Conservation (phyloP, 768 basidiomycete species). For the Termitomyces sp. region DNA sequence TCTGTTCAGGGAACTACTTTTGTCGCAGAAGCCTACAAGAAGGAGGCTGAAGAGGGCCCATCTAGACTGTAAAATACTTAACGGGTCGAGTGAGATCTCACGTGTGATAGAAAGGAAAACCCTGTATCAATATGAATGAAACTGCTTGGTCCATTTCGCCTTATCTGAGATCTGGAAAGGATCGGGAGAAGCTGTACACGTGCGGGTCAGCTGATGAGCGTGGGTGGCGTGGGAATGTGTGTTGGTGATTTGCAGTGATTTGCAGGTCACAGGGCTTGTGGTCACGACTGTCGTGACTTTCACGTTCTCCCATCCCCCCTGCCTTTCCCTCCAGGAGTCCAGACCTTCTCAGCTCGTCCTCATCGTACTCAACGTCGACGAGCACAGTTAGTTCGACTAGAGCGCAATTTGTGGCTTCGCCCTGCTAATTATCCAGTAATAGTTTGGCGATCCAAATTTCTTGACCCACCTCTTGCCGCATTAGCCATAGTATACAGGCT, state of each 20-base stretch:
- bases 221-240: constrained; percentile 24
- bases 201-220: constrained; percentile 16
- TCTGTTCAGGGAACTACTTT: constrained; percentile 32
- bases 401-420: background rate
- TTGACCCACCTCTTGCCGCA: background rate
- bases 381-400: background rate
- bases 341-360: constrained; percentile 1
- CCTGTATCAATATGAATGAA: constrained; percentile 11
- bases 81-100: background rate
- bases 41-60: constrained; percentile 23
- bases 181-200: constrained; percentile 10
- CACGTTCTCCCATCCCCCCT: constrained; percentile 25
- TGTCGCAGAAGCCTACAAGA: constrained; percentile 33
- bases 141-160: background rate
- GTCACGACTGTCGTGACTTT: constrained; percentile 30
- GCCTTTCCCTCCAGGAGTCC: constrained; percentile 11
- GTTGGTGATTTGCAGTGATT: constrained; percentile 22
- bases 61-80: constrained; percentile 16
- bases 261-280: constrained; percentile 27
- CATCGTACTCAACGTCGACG: background rate
- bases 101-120: constrained; percentile 7
- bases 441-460: constrained; percentile 4
- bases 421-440: background rate
- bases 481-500: background rate
- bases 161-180: background rate